These are phyloP conservation scores for Afroboletus lepidellus DNA, from an alignment of 1,284 basidiomycete genomes.

Conservation along the genomic window DNA sequence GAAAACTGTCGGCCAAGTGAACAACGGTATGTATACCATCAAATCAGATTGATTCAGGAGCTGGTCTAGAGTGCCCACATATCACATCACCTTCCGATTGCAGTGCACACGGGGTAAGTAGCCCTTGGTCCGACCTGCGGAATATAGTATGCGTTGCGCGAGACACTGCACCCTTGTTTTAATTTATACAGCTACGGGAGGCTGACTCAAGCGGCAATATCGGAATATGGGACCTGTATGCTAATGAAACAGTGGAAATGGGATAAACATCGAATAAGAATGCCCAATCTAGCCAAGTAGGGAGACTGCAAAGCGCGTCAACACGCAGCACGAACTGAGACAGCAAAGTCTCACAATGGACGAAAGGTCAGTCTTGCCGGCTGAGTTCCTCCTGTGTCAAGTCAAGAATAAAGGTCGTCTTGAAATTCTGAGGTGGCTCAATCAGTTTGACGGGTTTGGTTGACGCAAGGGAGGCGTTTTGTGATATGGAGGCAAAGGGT, in stretches of 20 bases:
- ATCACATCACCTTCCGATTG: not conserved
- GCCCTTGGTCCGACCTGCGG: not conserved
- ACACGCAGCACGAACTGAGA: not conserved
- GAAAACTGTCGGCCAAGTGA: no score
- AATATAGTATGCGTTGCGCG: no score
- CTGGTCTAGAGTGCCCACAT: not conserved
- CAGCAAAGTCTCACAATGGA: not conserved
- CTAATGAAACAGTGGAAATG: slow-evolving; percentile 21
- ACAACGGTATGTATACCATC: no score
- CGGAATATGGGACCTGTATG: slow-evolving; percentile 14
- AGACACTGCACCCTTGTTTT: no score
- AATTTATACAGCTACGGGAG: slow-evolving; percentile 3
- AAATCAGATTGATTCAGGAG: not conserved
- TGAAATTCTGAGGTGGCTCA: slow-evolving; percentile 69
- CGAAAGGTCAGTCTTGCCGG: slow-evolving; percentile 55
- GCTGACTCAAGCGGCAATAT: slow-evolving; percentile 9
- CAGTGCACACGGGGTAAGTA: no score
- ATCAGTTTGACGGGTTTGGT: slow-evolving; percentile 65
- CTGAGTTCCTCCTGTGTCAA: slow-evolving; percentile 79
- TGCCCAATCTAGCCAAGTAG: slow-evolving; percentile 4
- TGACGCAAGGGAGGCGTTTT: slow-evolving; percentile 16
- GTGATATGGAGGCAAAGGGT: slow-evolving; percentile 66
- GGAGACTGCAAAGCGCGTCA: not conserved
- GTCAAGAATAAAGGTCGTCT: slow-evolving; percentile 67
- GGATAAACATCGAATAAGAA: slow-evolving; percentile 27